phyloP scores from a whole-genome alignment of 345 rosid species.

The Excoecaria cochinchinensis region DNA sequence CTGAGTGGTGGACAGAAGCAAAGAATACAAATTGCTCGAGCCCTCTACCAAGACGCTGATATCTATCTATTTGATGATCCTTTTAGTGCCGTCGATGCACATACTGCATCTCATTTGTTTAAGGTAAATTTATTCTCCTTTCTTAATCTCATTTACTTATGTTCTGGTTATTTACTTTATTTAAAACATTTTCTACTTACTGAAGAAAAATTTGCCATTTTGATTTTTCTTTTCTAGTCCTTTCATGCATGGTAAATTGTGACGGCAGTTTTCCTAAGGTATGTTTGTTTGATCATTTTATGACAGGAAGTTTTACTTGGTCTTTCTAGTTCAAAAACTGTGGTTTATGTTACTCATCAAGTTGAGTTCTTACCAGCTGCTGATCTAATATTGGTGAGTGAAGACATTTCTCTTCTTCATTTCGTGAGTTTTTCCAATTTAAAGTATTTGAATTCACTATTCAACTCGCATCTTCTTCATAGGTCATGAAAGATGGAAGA shows the following conservation, averaged over 20 bases:
- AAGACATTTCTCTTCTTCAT: background rate
- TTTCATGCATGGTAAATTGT: background rate
- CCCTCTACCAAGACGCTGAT: conserved; percentile 83
- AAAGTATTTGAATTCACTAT: background rate
- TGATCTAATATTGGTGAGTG: conserved; percentile 60
- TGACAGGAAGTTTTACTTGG: conserved; percentile 56
- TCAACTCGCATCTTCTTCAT: background rate
- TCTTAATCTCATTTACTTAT: background rate
- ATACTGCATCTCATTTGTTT: conserved; percentile 79
- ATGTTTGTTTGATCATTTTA: background rate
- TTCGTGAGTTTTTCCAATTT: background rate
- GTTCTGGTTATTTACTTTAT: no score
- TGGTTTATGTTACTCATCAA: conserved; percentile 64
- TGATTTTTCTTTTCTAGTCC: background rate
- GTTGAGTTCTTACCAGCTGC: conserved; percentile 63
- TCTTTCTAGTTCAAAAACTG: conserved; percentile 44
- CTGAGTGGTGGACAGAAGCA: conserved; percentile 91
- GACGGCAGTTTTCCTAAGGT: no score
- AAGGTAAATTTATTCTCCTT: conserved; percentile 40
- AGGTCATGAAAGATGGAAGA: conserved; percentile 72
- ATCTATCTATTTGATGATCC: conserved; percentile 88
- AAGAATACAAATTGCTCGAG: conserved; percentile 79
- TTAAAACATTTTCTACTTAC: background rate
- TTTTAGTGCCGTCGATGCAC: conserved; percentile 89
- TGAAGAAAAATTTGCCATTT: background rate